A percentile compares a stretch with the other conserved stretches of the same genome.
These are phyloP conservation scores for Microcos paniculata DNA, from an alignment of 345 rosid species.

Conservation along the genomic window DNA sequence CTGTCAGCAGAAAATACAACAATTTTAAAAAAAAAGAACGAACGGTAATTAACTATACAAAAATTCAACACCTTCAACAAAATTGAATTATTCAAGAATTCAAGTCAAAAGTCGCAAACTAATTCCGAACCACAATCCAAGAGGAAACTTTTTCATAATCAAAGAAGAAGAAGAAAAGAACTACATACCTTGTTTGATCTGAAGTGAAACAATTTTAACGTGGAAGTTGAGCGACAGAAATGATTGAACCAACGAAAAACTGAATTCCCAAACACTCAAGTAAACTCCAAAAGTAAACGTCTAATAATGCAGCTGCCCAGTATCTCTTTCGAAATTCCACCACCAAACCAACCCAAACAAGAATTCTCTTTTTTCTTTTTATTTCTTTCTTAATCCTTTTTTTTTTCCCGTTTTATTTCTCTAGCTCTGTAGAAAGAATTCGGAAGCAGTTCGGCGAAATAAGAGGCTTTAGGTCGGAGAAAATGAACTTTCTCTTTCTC, in stretches of 20 bases:
- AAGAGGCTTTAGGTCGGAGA: slow-evolving; percentile 18
- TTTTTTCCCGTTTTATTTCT: not conserved
- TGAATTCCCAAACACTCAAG: not conserved
- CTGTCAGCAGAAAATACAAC: slow-evolving; percentile 22
- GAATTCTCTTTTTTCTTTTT: not conserved
- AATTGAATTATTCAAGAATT: slow-evolving; percentile 32
- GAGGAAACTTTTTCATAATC: not conserved
- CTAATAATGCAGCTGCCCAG: slow-evolving; percentile 23
- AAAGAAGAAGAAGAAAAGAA: not conserved
- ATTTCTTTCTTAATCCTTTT: not conserved
- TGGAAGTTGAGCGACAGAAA: slow-evolving; percentile 16
- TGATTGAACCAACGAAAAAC: slow-evolving; percentile 12
- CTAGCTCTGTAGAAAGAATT: too few species aligned
- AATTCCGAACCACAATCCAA: slow-evolving; percentile 11
- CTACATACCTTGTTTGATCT: slow-evolving; percentile 36
- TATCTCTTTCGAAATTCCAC: slow-evolving; percentile 29
- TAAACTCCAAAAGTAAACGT: not conserved
- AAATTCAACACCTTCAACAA: slow-evolving; percentile 17
- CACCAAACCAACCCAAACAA: slow-evolving; percentile 1
- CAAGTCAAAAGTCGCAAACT: slow-evolving; percentile 28
- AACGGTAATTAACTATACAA: not conserved
- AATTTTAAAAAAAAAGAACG: not conserved
- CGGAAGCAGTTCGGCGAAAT: slow-evolving; percentile 24
- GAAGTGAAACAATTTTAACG: slow-evolving; percentile 16
- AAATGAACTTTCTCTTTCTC: slow-evolving; percentile 20